These are phyloP conservation scores for Alternaria sp. DNA, from an alignment of 2,329 filamentous ascomycete genomes.

Conservation along the genomic window DNA sequence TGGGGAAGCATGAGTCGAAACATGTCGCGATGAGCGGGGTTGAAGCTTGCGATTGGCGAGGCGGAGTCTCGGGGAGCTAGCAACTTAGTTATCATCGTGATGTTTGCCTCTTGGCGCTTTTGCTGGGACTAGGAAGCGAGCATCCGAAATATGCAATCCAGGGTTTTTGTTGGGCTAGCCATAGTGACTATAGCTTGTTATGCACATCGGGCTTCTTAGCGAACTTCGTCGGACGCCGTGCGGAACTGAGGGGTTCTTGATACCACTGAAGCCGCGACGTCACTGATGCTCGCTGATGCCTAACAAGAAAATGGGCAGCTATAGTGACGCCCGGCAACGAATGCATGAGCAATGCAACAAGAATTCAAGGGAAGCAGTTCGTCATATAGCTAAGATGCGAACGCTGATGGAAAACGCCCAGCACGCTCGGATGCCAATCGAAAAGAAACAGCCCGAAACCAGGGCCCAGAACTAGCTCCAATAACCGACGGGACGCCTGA, in stretches of 20 bases:
- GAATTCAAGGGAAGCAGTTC: too few species aligned
- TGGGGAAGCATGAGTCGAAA: slow-evolving; percentile 8
- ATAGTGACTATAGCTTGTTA: neutral
- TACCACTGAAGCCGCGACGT: neutral
- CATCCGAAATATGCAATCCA: slow-evolving; percentile 7
- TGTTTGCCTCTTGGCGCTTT: slow-evolving; percentile 1
- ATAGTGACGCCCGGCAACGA: too few species aligned
- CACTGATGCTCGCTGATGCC: neutral
- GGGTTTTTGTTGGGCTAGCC: neutral
- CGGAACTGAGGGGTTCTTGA: neutral
- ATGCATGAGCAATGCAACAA: neutral
- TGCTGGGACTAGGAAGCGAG: slow-evolving; percentile 8
- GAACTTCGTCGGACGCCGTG: neutral
- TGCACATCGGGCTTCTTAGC: neutral
- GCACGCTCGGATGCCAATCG: neutral
- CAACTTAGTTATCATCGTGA: neutral
- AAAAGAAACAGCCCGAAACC: neutral
- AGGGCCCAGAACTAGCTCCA: neutral
- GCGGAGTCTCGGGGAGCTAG: slow-evolving; percentile 6
- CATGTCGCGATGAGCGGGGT: neutral
- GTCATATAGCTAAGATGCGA: neutral
- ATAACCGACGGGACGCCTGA: neutral
- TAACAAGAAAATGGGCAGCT: too few species aligned
- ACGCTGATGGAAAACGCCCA: neutral
- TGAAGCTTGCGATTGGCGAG: slow-evolving; percentile 11